Base-by-base conservation (phyloP, 2,329 filamentous ascomycete genomes). In the Leptographium galeiforme region DNA sequence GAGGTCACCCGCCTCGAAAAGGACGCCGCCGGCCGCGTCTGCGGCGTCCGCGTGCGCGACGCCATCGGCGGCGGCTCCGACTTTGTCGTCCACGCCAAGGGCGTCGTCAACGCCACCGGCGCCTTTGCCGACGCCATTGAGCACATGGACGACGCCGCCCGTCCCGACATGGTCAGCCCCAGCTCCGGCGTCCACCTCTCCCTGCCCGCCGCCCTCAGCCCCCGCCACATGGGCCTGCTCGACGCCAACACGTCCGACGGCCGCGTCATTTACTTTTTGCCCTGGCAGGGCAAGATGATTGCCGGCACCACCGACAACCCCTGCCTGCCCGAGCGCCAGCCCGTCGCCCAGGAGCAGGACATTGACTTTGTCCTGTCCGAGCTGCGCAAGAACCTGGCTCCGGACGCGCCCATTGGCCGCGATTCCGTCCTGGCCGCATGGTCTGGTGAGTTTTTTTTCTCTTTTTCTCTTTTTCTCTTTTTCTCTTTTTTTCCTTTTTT, bases 201-300 rank as follows among this genome's bases (percentile, higher is more conserved):
- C 61, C 78, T 91, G 2, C 87, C 87, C n/a, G 85, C 85, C 54
- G 85, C 85, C 68, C 85, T 84, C 69, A 86, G 83, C 64, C 87
- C 87, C 51, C 78, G 82, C 50, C 81, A 87, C 63, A 90, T 91
- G 83, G 87, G 87, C 58, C 73, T 91, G 51, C 87, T 91, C 58
- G 86, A 91, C 62, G 86, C 87, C 47, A 49, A 49, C 2, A 89
- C 87, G 4, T 90, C 86, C 1, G 87, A 91, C 62, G 87, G 87
- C n/a, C 81, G 87, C 63, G 87, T 91, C 58, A 87, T 91, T 62
- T 91, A 91, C 73, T 89, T 91, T 67, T 73, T 91, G 49, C 87
- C 87, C 10, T 91, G 87, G 87, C 84, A 91, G 67, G 87, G 87
- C 51, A 87, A 88, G 71, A 91, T 87, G 11, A 87, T 91, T 57